Conservation (phyloP, 2,329 filamentous ascomycete species). For the Leptographium flavum region DNA sequence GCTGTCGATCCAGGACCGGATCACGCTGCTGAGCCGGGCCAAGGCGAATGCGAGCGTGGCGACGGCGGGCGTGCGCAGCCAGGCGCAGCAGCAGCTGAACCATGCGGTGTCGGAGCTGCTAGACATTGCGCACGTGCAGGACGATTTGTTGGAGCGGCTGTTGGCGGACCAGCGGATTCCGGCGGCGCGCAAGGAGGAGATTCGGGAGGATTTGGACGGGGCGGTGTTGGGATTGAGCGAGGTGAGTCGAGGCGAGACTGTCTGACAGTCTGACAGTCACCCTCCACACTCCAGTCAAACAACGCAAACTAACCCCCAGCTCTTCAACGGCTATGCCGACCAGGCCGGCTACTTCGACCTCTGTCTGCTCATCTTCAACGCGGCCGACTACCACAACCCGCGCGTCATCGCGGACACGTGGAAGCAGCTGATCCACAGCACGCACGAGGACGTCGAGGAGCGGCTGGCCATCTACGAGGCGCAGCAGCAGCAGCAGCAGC, state of each 20-base stretch:
- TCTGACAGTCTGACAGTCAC: too few relatives aligned
- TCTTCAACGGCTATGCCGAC: constrained; percentile 90
- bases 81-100: constrained; percentile 71
- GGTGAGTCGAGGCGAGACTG: constrained; percentile 17
- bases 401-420: constrained; percentile 75
- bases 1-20: constrained; percentile 69
- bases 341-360: constrained; percentile 82
- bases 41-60: constrained; percentile 84
- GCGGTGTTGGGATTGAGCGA: constrained; percentile 61
- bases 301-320: constrained; percentile 34
- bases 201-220: constrained; percentile 60
- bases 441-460: constrained; percentile 42
- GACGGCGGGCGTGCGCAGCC: constrained; percentile 60
- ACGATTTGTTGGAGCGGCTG: constrained; percentile 72
- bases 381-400: constrained; percentile 79
- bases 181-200: constrained; percentile 45
- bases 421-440: constrained; percentile 63
- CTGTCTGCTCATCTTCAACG: constrained; percentile 81
- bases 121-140: constrained; percentile 88
- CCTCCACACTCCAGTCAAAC: too few relatives aligned
- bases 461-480: constrained; percentile 22
- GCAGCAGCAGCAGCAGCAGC: constrained; percentile 5
- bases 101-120: constrained; percentile 76
- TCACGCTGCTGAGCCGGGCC: constrained; percentile 78
- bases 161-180: constrained; percentile 57